Base-by-base conservation (phyloP, 352 stramenopile genomes). In the Hyphochytrium catenoides region DNA sequence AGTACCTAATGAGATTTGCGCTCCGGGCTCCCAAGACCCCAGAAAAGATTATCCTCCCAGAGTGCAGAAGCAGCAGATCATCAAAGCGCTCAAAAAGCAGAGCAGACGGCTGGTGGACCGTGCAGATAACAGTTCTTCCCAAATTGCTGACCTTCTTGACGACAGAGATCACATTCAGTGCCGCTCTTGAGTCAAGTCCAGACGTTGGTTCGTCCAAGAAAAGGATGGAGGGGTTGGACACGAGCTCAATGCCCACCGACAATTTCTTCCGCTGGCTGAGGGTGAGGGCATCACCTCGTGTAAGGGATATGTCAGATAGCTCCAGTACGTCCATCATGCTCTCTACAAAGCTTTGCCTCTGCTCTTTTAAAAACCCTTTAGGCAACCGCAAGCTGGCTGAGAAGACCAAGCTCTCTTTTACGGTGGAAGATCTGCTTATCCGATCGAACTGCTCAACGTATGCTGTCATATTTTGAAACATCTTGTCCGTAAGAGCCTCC, bases 71-170 rank as follows among this genome's bases (percentile, higher is more conserved):
- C 0, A 56, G 41, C 1, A 82, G 34, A 38, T 81, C 71, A n/a
- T 48, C 57, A 24, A 82, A 55, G 44, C 74, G 54, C 18, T 59
- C 52, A 37, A 56, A 83, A 1, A 77, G 52, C 2, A 54, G 48
- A 3, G 69, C 78, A 12, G 57, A 74, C n/a, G 69, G 71, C 51
- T 86, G 69, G 48, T 86, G 71, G 44, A 86, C 81, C 28, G 69
- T 79, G 35, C 48, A 66, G 4, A 84, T 46, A 25, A 84, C 57
- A 28, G 64, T 82, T 46, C 70, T 72, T 16, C 48, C 48, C 22
- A 43, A 39, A 16, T 77, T 51, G 0, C 50, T 45, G 11, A 62
- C 57, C 1, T 64, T 41, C 20, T 54, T 43, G 8, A 65, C 41
- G 15, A 78, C 55, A 16, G 26, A 34, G 14, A 51, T 37, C 7